Evolutionary conservation across 2,329 filamentous ascomycete species (phyloP), one percentile per base, ranked within the genome.

Genomic region (Sporothrix curviconia): DNA sequence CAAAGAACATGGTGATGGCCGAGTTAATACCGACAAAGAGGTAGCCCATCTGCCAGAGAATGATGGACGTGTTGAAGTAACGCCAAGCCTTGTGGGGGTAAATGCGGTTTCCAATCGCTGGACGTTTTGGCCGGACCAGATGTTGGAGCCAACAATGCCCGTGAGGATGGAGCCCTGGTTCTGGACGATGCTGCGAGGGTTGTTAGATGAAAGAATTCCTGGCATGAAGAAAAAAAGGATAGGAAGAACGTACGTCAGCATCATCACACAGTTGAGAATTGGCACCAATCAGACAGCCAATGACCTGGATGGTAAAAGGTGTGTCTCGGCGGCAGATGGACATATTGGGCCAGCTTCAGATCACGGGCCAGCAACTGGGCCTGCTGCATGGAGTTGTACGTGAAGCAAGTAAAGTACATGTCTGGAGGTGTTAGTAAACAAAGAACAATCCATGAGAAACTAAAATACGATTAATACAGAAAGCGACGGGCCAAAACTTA

Each of bases 61-160:
- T 57, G 19, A 68, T 60, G 40, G 63, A 65, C 2, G 64, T 64
- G 57, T 67, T 66, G 2, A 89, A 71, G 66, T 90, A 85, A 64
- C 94, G 89, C 63, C 88, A 92, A 7, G n/a, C 17, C 19, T 78
- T 74, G 9, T 72, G 67, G 0, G 62, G 62, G 12, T 55, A 59
- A 30, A 86, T 78, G 55, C 75, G 83, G 64, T 86, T 82, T 1
- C 79, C 80, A 37, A 75, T 55, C 59, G 67, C 62, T 80, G 76
- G 2, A 78, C 68, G 39, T 73, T 71, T 12, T 75, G 71, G 17
- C 61, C 61, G 1, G 58, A 60, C 72, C 72, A 75, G 52, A 74
- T 70, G 60, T 72, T 71, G 54, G 65, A 68, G 19, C 73, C 73
- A 51, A 72, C 62, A 24, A 73, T 66, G 12, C 65, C 66, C 3